These are phyloP conservation scores for Scheffersomyces lignicola DNA, from an alignment of 1,139 yeast genomes.

Conservation along the genomic window DNA sequence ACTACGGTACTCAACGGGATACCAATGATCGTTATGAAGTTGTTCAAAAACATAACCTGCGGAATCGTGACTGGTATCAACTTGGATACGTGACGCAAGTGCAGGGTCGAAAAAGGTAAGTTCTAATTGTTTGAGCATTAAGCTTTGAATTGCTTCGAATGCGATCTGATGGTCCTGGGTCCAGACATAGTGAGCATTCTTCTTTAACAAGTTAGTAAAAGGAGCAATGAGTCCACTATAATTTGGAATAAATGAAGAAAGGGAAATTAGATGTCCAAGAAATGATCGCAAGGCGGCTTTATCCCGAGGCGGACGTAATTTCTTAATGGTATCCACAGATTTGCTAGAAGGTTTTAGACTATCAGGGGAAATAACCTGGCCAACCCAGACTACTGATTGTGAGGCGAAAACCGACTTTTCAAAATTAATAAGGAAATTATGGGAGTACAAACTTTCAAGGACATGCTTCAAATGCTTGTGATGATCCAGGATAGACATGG, in stretches of 20 bases:
- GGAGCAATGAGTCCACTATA: neutral
- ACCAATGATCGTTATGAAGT: neutral
- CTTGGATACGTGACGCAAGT: neutral
- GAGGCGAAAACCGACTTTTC: neutral
- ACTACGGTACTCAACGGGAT: slow-evolving; percentile 3
- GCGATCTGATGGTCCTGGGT: slow-evolving; percentile 1
- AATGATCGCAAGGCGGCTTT: neutral
- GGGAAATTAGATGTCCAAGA: slow-evolving; percentile 1
- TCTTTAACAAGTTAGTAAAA: neutral
- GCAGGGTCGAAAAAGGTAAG: slow-evolving; percentile 2
- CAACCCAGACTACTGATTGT: neutral
- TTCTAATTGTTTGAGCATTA: neutral
- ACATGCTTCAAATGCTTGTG: neutral
- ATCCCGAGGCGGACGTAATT: neutral
- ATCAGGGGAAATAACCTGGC: neutral
- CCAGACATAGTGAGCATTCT: too few relatives aligned
- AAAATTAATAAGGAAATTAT: neutral
- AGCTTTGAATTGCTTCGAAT: neutral
- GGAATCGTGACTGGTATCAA: slow-evolving; percentile 4
- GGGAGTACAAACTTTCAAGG: neutral
- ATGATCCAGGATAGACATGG: neutral
- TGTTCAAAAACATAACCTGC: slow-evolving; percentile 5
- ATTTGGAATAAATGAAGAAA: neutral
- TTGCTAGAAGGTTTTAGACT: neutral
- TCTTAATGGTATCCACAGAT: neutral